These are phyloP conservation scores for Amaranthus hypochondriacus DNA, from an alignment of 148 eudicot species.

Conservation along the genomic window DNA sequence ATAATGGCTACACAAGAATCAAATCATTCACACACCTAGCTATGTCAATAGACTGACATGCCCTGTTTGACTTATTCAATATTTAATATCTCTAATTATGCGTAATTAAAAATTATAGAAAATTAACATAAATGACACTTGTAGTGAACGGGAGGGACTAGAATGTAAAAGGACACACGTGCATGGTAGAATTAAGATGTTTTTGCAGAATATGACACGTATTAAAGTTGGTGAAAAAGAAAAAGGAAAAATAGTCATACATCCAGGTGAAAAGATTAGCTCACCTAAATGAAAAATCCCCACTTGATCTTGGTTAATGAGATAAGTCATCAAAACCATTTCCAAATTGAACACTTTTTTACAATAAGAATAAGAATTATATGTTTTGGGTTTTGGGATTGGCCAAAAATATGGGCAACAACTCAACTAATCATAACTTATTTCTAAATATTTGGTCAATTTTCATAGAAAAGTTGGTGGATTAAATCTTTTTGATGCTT, in stretches of 20 bases:
- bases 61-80: too few species aligned
- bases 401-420: slow-evolving; percentile 8
- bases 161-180: neutral
- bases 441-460: slow-evolving; percentile 28
- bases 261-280: slow-evolving; percentile 24
- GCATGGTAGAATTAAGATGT: neutral
- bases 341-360: neutral
- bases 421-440: slow-evolving; percentile 17
- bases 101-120: too few species aligned
- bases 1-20: too few species aligned
- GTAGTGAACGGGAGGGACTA: too few species aligned
- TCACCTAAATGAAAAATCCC: slow-evolving; percentile 29
- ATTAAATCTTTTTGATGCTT: slow-evolving; percentile 11
- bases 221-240: neutral
- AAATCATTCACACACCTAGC: too few species aligned
- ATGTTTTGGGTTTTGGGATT: neutral
- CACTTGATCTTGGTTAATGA: neutral
- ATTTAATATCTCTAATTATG: too few species aligned
- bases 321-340: slow-evolving; percentile 23
- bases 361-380: neutral
- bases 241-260: neutral
- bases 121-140: too few species aligned
- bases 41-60: too few species aligned
- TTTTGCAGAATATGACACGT: slow-evolving; percentile 3
- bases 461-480: slow-evolving; percentile 22